These are phyloP conservation scores for Angophora floribunda DNA, from an alignment of 345 rosid genomes.

Conservation along the genomic window DNA sequence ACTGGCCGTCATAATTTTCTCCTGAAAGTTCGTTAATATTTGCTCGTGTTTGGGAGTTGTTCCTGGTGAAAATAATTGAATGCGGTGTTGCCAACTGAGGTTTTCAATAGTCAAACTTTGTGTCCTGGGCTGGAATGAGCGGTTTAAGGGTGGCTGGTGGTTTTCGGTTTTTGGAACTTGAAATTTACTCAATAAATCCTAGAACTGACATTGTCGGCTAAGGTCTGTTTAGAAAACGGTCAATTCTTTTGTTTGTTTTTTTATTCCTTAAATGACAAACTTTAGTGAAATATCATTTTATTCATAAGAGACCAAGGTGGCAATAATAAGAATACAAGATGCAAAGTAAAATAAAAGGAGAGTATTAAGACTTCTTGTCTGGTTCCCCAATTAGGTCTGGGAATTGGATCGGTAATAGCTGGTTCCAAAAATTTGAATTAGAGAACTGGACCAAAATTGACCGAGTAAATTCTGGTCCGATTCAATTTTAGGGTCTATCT, in stretches of 20 bases:
- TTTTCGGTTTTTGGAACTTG: not conserved
- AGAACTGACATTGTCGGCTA: not conserved
- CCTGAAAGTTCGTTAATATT: not conserved
- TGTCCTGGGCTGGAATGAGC: not conserved
- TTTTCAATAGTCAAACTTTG: not conserved
- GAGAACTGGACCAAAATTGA: accelerated
- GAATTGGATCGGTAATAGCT: not conserved
- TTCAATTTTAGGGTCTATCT: not conserved
- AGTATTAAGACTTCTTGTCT: not conserved
- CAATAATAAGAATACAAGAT: not conserved
- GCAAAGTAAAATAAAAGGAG: not conserved
- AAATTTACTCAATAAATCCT: not conserved
- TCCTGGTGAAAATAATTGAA: not conserved
- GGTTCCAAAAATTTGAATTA: not conserved
- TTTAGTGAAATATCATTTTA: not conserved
- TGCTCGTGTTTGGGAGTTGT: not conserved
- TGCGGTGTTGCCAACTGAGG: not conserved
- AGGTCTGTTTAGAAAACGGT: not conserved
- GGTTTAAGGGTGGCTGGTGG: not conserved
- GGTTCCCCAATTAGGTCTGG: accelerated
- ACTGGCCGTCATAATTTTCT: not conserved
- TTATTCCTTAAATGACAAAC: not conserved
- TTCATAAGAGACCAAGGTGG: not conserved
- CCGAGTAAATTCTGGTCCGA: not conserved
- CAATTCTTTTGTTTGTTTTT: not conserved